Percentiles rank a stretch among this genome's conserved stretches.
phyloP scores from a whole-genome alignment of 2,329 filamentous ascomycete species.

The Ascochyta viciae-villosae region DNA sequence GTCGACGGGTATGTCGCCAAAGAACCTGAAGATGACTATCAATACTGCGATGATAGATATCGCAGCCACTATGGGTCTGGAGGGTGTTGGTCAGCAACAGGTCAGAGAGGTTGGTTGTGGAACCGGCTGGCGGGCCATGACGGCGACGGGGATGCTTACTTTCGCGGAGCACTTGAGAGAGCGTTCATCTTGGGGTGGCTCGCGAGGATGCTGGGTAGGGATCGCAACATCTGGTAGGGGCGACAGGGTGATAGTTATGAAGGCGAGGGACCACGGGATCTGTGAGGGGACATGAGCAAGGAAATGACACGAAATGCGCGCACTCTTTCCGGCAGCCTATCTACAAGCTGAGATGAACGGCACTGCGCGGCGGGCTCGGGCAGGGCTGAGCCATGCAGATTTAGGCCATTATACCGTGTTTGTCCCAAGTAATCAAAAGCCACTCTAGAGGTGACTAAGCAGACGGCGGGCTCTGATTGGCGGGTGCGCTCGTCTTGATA shows the following conservation, averaged over 20 bases:
- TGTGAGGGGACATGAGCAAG: constrained; percentile 13
- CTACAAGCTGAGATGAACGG: constrained; percentile 14
- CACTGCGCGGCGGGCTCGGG: constrained; percentile 3
- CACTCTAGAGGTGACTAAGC: constrained; percentile 5
- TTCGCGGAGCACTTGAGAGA: constrained; percentile 10
- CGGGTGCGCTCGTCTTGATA: not conserved
- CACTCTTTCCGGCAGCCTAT: constrained; percentile 14
- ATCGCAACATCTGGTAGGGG: constrained; percentile 7
- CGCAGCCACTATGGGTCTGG: constrained; percentile 32
- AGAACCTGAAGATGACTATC: constrained; percentile 35
- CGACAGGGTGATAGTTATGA: constrained; percentile 5
- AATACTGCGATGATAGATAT: constrained; percentile 27
- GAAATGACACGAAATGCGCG: constrained; percentile 12
- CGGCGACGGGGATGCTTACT: not conserved
- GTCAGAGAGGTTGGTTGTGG: not conserved
- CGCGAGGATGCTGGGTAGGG: constrained; percentile 7
- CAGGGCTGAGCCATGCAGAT: constrained; percentile 14
- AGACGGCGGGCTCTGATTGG: not conserved
- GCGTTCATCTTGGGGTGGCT: constrained; percentile 9
- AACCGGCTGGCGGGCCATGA: not conserved
- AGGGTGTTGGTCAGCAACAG: not conserved
- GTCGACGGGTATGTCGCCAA: constrained; percentile 33
- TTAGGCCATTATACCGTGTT: constrained; percentile 11
- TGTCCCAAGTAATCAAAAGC: not conserved
- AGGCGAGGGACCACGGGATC: not conserved